Percentiles rank a stretch among this genome's conserved stretches.
phyloP scores from a whole-genome alignment of 2,329 filamentous ascomycete species.

The Calonectria montana region DNA sequence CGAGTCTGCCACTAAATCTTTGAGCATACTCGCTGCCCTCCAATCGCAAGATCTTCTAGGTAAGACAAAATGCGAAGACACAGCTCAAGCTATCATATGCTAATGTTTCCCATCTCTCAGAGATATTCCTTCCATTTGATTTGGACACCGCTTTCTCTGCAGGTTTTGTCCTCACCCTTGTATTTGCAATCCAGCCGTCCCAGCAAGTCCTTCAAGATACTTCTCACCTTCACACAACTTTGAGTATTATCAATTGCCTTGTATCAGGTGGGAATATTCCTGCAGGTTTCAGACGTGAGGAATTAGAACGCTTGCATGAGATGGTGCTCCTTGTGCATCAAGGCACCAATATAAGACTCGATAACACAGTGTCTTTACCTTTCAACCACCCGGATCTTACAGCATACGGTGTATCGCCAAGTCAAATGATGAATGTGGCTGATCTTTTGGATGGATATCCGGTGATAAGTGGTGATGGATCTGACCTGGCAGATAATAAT shows the following conservation, averaged over 20 bases:
- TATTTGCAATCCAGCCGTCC: slow-evolving; percentile 3
- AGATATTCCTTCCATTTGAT: slow-evolving; percentile 21
- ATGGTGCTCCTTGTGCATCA: not conserved
- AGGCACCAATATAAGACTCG: not conserved
- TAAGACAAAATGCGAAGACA: not conserved
- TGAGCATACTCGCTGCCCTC: slow-evolving; percentile 8
- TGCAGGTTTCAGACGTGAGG: slow-evolving; percentile 7
- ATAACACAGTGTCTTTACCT: not conserved
- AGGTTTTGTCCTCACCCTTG: slow-evolving; percentile 14
- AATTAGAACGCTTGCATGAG: slow-evolving; percentile 7
- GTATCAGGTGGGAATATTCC: slow-evolving; percentile 3
- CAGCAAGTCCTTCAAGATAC: not conserved
- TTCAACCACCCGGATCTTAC: not conserved
- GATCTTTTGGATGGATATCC: not conserved
- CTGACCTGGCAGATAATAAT: not conserved
- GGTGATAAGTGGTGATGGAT: not conserved
- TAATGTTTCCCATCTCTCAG: not conserved
- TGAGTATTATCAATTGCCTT: not conserved
- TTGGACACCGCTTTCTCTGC: slow-evolving; percentile 16
- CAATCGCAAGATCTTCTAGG: slow-evolving; percentile 16
- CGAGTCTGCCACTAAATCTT: slow-evolving; percentile 10
- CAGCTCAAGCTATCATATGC: not conserved
- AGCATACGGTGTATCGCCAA: not conserved
- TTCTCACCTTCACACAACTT: not conserved
- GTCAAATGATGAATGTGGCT: slow-evolving; percentile 1